phyloP scores from a whole-genome alignment of 805 yeast genomes.

The Kuraishia cidri region DNA sequence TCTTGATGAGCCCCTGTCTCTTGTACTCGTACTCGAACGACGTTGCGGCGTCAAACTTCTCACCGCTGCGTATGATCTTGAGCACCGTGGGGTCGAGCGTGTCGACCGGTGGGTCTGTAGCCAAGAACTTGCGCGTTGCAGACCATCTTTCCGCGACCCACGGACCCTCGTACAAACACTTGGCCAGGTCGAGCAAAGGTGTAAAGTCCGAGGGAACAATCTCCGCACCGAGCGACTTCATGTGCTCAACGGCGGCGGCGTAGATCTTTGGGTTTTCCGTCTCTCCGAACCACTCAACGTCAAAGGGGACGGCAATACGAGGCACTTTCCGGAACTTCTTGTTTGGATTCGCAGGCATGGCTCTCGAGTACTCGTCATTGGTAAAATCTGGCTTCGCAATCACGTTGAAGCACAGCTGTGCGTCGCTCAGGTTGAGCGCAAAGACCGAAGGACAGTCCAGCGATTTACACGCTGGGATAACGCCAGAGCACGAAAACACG shows the following conservation, averaged over 20 bases:
- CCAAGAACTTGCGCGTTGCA: conserved; percentile 68
- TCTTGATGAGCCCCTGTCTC: conserved; percentile 70
- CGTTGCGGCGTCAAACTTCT: conserved; percentile 70
- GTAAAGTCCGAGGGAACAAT: conserved; percentile 61
- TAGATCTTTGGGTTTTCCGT: conserved; percentile 65
- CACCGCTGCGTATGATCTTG: conserved; percentile 71
- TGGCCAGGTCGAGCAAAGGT: conserved; percentile 73
- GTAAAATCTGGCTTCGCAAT: conserved; percentile 63
- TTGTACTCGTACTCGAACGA: conserved; percentile 81
- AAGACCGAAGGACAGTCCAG: conserved; percentile 89
- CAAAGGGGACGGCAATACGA: conserved; percentile 68
- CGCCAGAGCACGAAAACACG: conserved; percentile 77
- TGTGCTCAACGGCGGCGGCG: conserved; percentile 46
- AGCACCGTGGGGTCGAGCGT: conserved; percentile 81
- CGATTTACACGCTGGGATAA: conserved; percentile 96
- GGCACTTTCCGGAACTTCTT: conserved; percentile 49
- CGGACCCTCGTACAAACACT: conserved; percentile 91
- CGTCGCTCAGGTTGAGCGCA: conserved; percentile 70
- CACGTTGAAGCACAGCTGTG: conserved; percentile 65
- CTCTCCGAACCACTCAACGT: conserved; percentile 76
- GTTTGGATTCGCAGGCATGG: conserved; percentile 59
- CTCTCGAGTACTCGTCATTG: conserved; percentile 74
- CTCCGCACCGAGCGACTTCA: conserved; percentile 45
- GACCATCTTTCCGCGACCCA: conserved; percentile 96
- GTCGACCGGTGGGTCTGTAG: conserved; percentile 57